Evolutionary conservation across 1,284 basidiomycete species (phyloP).

Genomic region (Cutaneotrichosporon spelunceum): DNA sequence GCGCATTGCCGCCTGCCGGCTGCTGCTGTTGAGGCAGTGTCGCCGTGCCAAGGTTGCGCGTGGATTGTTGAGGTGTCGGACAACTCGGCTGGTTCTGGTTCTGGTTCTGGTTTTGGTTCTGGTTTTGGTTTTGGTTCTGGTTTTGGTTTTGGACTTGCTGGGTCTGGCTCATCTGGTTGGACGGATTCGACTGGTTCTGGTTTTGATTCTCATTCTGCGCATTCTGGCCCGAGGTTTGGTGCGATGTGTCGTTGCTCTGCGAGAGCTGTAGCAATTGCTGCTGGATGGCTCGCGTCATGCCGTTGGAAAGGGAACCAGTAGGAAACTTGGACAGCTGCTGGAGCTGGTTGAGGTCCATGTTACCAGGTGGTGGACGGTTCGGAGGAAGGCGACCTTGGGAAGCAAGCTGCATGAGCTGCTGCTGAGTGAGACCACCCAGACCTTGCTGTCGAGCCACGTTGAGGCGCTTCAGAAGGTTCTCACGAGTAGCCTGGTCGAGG

Average conservation of each 20-base stretch:
- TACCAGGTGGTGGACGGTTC: slow-evolving; percentile 4
- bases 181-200: background rate
- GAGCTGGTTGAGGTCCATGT: slow-evolving; percentile 13
- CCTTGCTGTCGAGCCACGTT: slow-evolving; percentile 11
- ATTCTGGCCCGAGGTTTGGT: background rate
- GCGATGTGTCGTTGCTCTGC: background rate
- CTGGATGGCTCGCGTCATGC: slow-evolving; percentile 15
- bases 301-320: slow-evolving; percentile 8
- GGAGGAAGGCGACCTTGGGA: slow-evolving; percentile 8
- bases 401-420: slow-evolving; percentile 7
- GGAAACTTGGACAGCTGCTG: slow-evolving; percentile 17
- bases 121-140: background rate
- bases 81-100: slow-evolving; percentile 5
- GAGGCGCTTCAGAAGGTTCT: slow-evolving; percentile 12
- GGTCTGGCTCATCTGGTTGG: no score
- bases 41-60: slow-evolving; percentile 11
- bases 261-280: slow-evolving; percentile 17
- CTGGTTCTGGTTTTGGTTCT: slow-evolving; percentile 1
- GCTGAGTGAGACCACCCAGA: slow-evolving; percentile 11
- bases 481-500: slow-evolving; percentile 10
- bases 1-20: background rate
- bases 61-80: slow-evolving; percentile 13
- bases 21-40: slow-evolving; percentile 7
- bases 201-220: slow-evolving; percentile 10
- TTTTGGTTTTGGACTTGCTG: slow-evolving; percentile 7